Evolutionary conservation across 768 basidiomycete genomes (phyloP), one percentile per base, ranked within the genome.

Genomic region (Rhizopogon vulgaris): DNA sequence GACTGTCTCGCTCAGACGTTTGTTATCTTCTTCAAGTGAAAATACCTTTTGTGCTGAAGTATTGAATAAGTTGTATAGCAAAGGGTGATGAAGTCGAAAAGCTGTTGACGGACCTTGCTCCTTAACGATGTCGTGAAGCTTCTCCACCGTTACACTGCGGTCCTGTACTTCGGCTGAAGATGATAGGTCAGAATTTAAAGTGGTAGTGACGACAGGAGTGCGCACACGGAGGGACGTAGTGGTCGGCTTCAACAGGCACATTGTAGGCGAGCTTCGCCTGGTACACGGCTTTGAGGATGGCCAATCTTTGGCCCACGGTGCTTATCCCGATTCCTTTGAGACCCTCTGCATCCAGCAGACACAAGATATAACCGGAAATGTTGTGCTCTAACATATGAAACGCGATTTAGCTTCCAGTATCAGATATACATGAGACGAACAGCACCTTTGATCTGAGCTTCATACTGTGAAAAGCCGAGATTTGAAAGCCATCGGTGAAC

Each of bases 231-330:
- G 94, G 93, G 12, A 94, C 79, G 65, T 92, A 96, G 60, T 90
- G 79, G 56, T 88, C 86, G 37, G 85, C 73, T 53, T 91, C 90
- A 58, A 94, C 83, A 36, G 88, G 83, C 48, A 99, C 75, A 56
- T 83, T 83, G 62, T 94, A 79, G 1, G 83, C 82, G 48, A 94
- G 70, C 74, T 99, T 99, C 60, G 90, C 73, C 49, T 83, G 82
- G 72, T 96, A 98, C 52, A 97, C 84, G 43, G 88, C 86, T 68
- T 93, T 94, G 66, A 98, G 83, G 56, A 98, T 92, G 40, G 89
- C 77, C 34, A 99, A 72, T 51, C 96, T 78, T 69, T 97, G 94
- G 18, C 96, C 96, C 56, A 98, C 81, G 34, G 88, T 90, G n/a
- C 79, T 64, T 39, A 99, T 79, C 7, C 96, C 96, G 51, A 97